Evolutionary conservation across 208 protist genomes (phyloP), one percentile per base, ranked within the genome.

Genomic region (Wallacemonas collosoma): DNA sequence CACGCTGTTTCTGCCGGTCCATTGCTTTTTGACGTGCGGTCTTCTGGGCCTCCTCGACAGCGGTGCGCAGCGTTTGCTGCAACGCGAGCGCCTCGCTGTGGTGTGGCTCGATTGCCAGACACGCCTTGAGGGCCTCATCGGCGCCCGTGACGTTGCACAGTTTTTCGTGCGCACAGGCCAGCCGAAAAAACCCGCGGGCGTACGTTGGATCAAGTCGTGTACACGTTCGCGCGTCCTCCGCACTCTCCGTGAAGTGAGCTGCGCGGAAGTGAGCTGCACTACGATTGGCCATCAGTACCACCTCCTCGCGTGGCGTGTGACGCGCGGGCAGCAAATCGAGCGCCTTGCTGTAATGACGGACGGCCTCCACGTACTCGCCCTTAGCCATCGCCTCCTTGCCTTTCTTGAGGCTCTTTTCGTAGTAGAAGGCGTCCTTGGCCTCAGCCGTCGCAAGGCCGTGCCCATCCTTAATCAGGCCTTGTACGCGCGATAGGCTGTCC

Each of bases 281-380:
- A 62, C 89, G 80, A 71, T 96, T 96, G 54, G 79, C 76, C 4
- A 90, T 70, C 39, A 96, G 77, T 26, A 80, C 73, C 4, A 89
- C 89, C 68, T 78, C 73, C 40, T 90, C 87, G 2, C 83, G 65
- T 35, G 63, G 38, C n/a, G 39, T 61, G 38, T 60, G 69, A 40
- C 14, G 57, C 36, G 44, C 73, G 40, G 82, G 73, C 35, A 88
- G 68, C 26, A 90, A 75, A 43, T 93, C 85, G 43, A 96, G 73
- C n/a, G 89, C 89, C 72, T 91, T 90, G 41, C 76, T 73, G 57
- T 91, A 96, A 66, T 92, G 84, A 7, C 89, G 89, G 14, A 91
- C 82, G 3, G 91, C 89, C 73, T 91, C 88, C 1, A 77, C 14
- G 66, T 87, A 94, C 62, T 86, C 86, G 4, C 77, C 79, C 47